phyloP scores from a whole-genome alignment of 176 grass and related monocot species.

The Chrysopogon serrulatus region DNA sequence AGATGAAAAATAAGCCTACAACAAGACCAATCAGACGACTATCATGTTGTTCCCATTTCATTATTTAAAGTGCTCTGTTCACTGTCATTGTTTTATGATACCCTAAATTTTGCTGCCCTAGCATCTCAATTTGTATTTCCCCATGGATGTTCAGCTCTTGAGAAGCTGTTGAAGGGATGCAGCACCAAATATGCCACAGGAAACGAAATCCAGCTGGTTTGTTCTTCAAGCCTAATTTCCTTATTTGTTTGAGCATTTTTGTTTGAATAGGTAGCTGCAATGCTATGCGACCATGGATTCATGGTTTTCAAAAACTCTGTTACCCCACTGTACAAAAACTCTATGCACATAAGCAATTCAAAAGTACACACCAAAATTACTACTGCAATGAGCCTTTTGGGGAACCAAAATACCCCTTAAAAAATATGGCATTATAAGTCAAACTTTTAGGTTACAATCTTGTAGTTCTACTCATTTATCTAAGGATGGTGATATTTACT shows the following conservation, averaged over 20 bases:
- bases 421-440: not conserved
- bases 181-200: constrained; percentile 68
- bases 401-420: not conserved
- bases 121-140: not conserved
- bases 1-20: not conserved
- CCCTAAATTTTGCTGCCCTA: not conserved
- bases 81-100: not conserved
- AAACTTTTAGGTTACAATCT: not conserved
- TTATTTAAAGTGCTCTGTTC: not conserved
- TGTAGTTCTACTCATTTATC: not conserved
- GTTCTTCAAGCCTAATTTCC: not conserved
- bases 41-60: not conserved
- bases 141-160: constrained; percentile 52
- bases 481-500: not conserved
- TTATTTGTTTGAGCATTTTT: not conserved
- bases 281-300: not conserved
- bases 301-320: not conserved
- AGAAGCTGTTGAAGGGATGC: constrained; percentile 50
- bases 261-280: not conserved
- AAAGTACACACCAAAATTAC: not conserved
- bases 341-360: not conserved
- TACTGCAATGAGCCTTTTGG: not conserved
- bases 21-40: not conserved
- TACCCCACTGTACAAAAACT: not conserved
- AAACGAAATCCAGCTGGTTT: constrained; percentile 68